These are phyloP conservation scores for Tylopilus felleus DNA, from an alignment of 768 basidiomycete genomes.

Conservation along the genomic window DNA sequence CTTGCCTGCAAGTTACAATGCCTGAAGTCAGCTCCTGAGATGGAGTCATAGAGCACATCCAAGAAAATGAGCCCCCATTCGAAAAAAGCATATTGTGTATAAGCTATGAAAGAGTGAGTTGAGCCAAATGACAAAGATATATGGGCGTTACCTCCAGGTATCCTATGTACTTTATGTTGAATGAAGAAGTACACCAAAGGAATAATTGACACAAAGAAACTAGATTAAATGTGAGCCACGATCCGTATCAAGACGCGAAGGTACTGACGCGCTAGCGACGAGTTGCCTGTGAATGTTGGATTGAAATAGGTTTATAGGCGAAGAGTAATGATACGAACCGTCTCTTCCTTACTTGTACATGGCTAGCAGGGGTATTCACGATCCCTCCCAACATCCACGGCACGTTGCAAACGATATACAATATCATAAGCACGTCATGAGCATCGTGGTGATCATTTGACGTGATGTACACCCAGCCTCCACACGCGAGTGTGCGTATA, in stretches of 20 bases:
- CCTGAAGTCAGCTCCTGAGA: conserved; percentile 58
- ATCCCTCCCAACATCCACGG: conserved; percentile 88
- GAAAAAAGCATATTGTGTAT: conserved; percentile 81
- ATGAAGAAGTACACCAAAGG: conserved; percentile 84
- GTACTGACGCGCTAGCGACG: conserved; percentile 46
- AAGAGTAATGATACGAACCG: conserved; percentile 41
- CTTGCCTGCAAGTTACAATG: conserved; percentile 52
- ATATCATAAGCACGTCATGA: conserved; percentile 87
- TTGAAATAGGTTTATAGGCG: neutral
- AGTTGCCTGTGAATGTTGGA: conserved; percentile 39
- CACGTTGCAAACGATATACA: conserved; percentile 77
- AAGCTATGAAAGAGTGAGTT: conserved; percentile 49
- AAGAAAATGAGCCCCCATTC: conserved; percentile 82
- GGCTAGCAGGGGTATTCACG: conserved; percentile 45
- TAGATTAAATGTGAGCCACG: conserved; percentile 25
- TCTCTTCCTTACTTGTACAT: conserved; percentile 41
- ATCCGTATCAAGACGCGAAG: neutral
- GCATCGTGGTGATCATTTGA: conserved; percentile 78
- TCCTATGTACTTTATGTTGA: conserved; percentile 74
- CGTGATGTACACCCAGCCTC: conserved; percentile 91
- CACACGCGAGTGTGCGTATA: conserved; percentile 75
- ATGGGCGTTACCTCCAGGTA: conserved; percentile 67
- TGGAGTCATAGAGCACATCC: conserved; percentile 70
- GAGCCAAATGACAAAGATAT: neutral
- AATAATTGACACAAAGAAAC: conserved; percentile 67